Evolutionary conservation across 2,329 filamentous ascomycete species (phyloP).

Genomic region (Trichoderma sp.): DNA sequence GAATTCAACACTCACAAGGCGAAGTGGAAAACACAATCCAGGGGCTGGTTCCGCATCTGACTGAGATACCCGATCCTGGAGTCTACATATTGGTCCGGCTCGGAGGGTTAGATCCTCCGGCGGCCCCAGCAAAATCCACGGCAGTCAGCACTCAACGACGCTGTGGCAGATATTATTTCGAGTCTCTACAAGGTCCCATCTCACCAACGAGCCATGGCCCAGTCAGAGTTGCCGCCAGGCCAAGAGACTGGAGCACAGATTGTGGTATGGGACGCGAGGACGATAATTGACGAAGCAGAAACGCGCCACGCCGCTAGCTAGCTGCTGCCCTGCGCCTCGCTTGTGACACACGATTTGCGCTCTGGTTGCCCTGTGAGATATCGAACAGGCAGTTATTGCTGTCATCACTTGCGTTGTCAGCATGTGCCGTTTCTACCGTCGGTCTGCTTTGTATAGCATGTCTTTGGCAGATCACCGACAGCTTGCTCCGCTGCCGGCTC

Average conservation of each 20-base stretch:
- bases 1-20: background rate
- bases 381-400: background rate
- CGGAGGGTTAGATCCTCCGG: slow-evolving; percentile 25
- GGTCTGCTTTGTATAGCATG: background rate
- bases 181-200: background rate
- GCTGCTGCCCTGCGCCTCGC: slow-evolving; percentile 16
- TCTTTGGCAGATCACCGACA: background rate
- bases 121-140: background rate
- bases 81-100: slow-evolving; percentile 9
- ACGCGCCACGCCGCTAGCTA: slow-evolving; percentile 9
- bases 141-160: slow-evolving; percentile 2
- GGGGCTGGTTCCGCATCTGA: background rate
- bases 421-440: slow-evolving; percentile 20
- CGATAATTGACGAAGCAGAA: background rate
- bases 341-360: background rate
- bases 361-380: background rate
- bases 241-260: background rate
- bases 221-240: background rate
- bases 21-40: background rate
- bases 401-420: background rate
- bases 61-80: background rate
- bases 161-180: background rate
- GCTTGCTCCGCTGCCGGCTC: background rate
- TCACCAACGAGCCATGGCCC: background rate
- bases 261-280: background rate